A percentile compares a stretch with the other conserved stretches of the same genome.
Evolutionary conservation across 1,284 basidiomycete species (phyloP).

Genomic region (Tilletia setariae): DNA sequence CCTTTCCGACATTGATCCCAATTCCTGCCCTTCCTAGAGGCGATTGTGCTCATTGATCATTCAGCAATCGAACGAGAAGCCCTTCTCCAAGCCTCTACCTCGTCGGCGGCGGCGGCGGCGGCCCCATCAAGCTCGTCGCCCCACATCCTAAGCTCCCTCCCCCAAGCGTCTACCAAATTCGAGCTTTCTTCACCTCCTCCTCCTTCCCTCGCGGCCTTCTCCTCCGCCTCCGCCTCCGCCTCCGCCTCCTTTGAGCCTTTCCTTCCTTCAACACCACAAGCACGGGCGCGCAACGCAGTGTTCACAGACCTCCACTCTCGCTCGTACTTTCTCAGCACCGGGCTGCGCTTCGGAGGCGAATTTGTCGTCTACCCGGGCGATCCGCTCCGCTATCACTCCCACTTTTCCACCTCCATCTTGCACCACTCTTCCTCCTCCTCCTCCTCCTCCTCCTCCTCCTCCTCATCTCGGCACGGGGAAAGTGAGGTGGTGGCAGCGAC

Average conservation of each 20-base stretch:
- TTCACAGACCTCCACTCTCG: conserved; percentile 76
- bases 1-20: not conserved
- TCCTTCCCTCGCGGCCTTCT: conserved; percentile 21
- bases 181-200: not conserved
- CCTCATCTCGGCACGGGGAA: too few species aligned
- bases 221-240: not conserved
- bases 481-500: too few species aligned
- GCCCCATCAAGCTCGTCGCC: conserved; percentile 64
- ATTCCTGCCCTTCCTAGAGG: conserved; percentile 62
- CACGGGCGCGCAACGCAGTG: conserved; percentile 72
- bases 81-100: too few species aligned
- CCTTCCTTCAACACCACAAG: conserved; percentile 66
- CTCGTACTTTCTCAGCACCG: conserved; percentile 79
- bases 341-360: conserved; percentile 90
- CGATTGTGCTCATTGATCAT: conserved; percentile 73
- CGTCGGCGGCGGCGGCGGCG: too few species aligned
- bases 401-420: conserved; percentile 79
- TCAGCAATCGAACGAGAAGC: conserved; percentile 59
- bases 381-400: conserved; percentile 91
- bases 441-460: too few species aligned
- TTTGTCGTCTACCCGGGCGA: conserved; percentile 98
- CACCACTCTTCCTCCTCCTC: too few species aligned
- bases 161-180: too few species aligned
- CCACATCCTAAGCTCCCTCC: too few species aligned
- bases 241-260: conserved; percentile 25